Evolutionary conservation across 2,329 filamentous ascomycete genomes (phyloP).

Genomic region (Nothomitra cinnamomea): DNA sequence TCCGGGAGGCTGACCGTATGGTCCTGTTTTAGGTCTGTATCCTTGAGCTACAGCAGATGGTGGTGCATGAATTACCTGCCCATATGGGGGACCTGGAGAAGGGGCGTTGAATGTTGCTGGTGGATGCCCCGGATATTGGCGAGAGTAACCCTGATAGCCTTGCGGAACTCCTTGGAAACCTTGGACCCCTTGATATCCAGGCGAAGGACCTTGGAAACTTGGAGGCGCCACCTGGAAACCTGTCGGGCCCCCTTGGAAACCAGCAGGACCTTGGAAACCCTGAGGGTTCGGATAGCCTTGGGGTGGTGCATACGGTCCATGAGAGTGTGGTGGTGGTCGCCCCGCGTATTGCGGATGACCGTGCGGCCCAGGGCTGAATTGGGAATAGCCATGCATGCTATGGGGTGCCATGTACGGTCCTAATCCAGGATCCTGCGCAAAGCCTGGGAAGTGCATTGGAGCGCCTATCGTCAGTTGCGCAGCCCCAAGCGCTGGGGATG

Average conservation of each 20-base stretch:
- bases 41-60: conserved; percentile 8
- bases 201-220: not conserved
- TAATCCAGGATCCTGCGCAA: conserved; percentile 4
- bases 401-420: conserved; percentile 2
- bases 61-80: conserved; percentile 9
- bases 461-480: conserved; percentile 9
- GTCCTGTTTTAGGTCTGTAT: conserved; percentile 2
- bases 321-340: conserved; percentile 15
- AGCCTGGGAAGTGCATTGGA: conserved; percentile 5
- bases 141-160: not conserved
- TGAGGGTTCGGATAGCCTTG: not conserved
- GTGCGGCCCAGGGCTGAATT: conserved; percentile 19
- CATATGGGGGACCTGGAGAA: not conserved
- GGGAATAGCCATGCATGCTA: conserved; percentile 1
- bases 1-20: not conserved
- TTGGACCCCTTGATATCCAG: not conserved
- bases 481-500: conserved; percentile 11
- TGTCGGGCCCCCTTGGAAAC: not conserved
- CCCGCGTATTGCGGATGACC: conserved; percentile 19
- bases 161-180: not conserved
- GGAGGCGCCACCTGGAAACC: not conserved
- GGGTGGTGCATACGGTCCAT: conserved; percentile 12
- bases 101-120: conserved; percentile 11
- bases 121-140: conserved; percentile 7
- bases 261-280: not conserved